Base-by-base conservation (phyloP, 2,329 filamentous ascomycete genomes). In the Alternaria burnsii region DNA sequence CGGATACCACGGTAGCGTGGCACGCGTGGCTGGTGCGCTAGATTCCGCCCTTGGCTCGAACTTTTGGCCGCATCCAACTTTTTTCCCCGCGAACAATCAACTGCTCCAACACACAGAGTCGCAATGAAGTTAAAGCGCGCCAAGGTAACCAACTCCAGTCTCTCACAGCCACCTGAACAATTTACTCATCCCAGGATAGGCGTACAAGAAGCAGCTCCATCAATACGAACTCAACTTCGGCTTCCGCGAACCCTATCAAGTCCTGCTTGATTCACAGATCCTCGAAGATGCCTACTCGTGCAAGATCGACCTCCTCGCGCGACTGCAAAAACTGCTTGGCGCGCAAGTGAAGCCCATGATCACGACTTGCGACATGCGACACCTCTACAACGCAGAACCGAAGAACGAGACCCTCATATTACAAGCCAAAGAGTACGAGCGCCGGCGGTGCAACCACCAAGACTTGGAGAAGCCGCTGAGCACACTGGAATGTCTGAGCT, bases 191-290 rank as follows among this genome's bases (percentile, higher is more conserved):
- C 7, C 50, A 91, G 90, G 83, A 42, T 90, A 91, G 80, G 89
- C 90, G 72, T 93, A 93, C 78, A 88, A 89, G 76, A 97, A 97
- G 88, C 88, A 97, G 74, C 96, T 99, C 89, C 90, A 93, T 80
- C 90, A 94, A 76, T 97, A 94, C 85, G 88, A 89, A 75, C 86
- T 94, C 78, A 89, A 88, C 62, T 97, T 97, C 77, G 90, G 91
- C 62, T 97, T 97, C 79, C 92, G 94, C 70, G 91, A 95, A 81
- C 93, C 95, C 11, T 98, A 97, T 81, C 95, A 98, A 46, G 66
- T 70, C 55, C 68, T 70, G 88, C 89, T 97, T 62, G 94, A 97
- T 76, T 91, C 92, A 60, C 88, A 93, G 66, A 92, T 98, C 71
- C 86, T 98, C 52, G 86, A 87, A 73, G 92, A 96, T 76, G 89